These are phyloP conservation scores for Sporobolomyces pararoseus DNA, from an alignment of 768 basidiomycete genomes.

Conservation along the genomic window DNA sequence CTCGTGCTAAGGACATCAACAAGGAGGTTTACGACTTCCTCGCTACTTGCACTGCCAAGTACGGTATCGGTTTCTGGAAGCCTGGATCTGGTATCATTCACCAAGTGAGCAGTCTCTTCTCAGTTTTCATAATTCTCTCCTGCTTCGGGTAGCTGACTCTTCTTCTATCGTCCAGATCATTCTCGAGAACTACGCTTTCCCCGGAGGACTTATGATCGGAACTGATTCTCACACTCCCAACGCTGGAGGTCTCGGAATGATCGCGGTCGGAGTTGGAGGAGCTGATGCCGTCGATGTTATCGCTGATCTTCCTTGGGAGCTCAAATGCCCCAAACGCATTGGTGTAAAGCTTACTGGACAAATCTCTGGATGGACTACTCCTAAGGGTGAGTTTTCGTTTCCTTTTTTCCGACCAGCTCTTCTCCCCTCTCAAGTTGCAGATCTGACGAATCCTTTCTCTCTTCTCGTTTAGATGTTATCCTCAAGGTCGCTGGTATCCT, in stretches of 20 bases:
- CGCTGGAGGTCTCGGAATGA: slow-evolving; percentile 89
- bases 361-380: slow-evolving; percentile 83
- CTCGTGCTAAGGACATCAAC: slow-evolving; percentile 85
- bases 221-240: slow-evolving; percentile 96
- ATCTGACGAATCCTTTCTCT: slow-evolving; percentile 53
- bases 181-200: slow-evolving; percentile 67
- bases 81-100: slow-evolving; percentile 85
- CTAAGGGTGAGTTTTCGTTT: slow-evolving; percentile 79
- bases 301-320: slow-evolving; percentile 96
- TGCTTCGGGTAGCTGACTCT: background rate
- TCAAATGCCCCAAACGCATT: slow-evolving; percentile 59
- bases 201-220: slow-evolving; percentile 52
- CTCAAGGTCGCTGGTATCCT: slow-evolving; percentile 88
- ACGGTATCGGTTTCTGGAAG: slow-evolving; percentile 97
- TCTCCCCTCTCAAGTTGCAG: slow-evolving; percentile 50
- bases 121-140: slow-evolving; percentile 55
- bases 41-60: slow-evolving; percentile 87
- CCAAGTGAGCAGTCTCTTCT: slow-evolving; percentile 59
- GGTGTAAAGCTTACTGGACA: slow-evolving; percentile 85
- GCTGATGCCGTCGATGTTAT: slow-evolving; percentile 98
- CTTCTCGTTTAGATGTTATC: slow-evolving; percentile 66
- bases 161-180: slow-evolving; percentile 66
- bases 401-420: too few relatives aligned
- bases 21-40: slow-evolving; percentile 99
- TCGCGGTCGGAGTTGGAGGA: slow-evolving; percentile 98